Percentiles rank a stretch among this genome's conserved stretches.
phyloP scores from a whole-genome alignment of 208 protist genomes.

The Trypanosomatidae sp. region DNA sequence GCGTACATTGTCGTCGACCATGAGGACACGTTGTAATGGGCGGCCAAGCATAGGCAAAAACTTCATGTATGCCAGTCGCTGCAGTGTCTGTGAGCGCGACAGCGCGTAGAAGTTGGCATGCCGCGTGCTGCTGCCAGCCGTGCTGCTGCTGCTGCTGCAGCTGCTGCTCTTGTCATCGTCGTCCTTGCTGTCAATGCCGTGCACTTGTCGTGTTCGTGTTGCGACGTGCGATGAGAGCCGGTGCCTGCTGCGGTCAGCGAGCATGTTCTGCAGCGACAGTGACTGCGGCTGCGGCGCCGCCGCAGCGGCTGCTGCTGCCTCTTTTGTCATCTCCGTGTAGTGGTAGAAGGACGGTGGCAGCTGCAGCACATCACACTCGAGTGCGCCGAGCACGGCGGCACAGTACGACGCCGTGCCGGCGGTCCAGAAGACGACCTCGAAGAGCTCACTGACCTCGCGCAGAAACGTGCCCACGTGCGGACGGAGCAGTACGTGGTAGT shows the following conservation, averaged over 20 bases:
- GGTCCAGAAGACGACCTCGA: conserved; percentile 85
- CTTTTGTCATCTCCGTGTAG: conserved; percentile 24
- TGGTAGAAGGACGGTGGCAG: conserved; percentile 62
- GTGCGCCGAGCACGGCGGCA: conserved; percentile 46
- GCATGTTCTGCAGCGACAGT: no score
- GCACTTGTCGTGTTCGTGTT: no score
- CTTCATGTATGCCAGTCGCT: conserved; percentile 72
- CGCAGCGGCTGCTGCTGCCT: not conserved
- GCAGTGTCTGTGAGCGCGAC: conserved; percentile 68
- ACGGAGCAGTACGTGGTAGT: conserved; percentile 38
- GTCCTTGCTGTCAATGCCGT: no score
- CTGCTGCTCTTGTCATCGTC: conserved; percentile 19
- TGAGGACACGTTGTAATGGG: conserved; percentile 33
- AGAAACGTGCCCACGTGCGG: conserved; percentile 69
- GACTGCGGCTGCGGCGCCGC: no score
- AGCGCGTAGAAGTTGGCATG: conserved; percentile 79
- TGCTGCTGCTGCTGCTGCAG: not conserved
- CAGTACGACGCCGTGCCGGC: conserved; percentile 76
- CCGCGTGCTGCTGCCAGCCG: conserved; percentile 11
- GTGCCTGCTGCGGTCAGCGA: no score
- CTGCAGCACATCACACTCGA: conserved; percentile 68
- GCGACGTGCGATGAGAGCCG: no score
- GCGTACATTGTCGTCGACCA: conserved; percentile 81
- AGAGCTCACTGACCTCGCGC: conserved; percentile 48
- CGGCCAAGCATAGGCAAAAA: conserved; percentile 81